Evolutionary conservation across 1,139 yeast genomes (phyloP).

Genomic region (Debaryomycetaceae sp.): DNA sequence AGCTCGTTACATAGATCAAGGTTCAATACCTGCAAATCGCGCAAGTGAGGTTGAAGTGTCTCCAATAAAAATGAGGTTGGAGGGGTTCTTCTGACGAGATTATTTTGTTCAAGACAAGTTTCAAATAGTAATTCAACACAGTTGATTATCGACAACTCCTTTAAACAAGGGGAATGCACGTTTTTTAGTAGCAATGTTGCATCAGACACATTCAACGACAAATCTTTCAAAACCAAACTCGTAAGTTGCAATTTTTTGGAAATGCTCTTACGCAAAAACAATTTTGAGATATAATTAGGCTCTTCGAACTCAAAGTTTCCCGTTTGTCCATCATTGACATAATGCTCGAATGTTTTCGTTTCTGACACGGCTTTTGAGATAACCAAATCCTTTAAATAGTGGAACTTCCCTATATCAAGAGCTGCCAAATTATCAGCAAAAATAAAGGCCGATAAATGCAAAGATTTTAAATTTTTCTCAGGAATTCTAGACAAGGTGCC

Average conservation of each 20-base stretch:
- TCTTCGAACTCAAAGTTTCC: not conserved
- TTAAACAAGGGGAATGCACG: constrained; percentile 11
- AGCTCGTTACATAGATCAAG: constrained; percentile 18
- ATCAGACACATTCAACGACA: constrained; percentile 13
- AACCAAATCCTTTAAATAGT: constrained; percentile 14
- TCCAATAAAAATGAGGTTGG: constrained; percentile 11
- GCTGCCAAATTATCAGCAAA: constrained; percentile 10
- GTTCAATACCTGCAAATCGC: constrained; percentile 10
- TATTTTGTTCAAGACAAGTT: constrained; percentile 3
- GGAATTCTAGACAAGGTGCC: constrained; percentile 4
- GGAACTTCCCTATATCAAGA: constrained; percentile 13
- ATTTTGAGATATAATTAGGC: constrained; percentile 8
- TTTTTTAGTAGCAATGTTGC: constrained; percentile 9
- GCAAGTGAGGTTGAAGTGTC: constrained; percentile 9
- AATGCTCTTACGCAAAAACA: constrained; percentile 8
- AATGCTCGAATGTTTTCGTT: constrained; percentile 2
- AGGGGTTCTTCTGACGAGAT: constrained; percentile 10
- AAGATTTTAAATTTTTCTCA: constrained; percentile 10
- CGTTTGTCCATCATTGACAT: constrained; percentile 1
- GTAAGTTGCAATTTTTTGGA: constrained; percentile 8
- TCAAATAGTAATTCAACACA: constrained; percentile 18
- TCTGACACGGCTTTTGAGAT: constrained; percentile 8
- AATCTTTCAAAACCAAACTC: constrained; percentile 15
- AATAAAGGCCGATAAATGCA: constrained; percentile 19
- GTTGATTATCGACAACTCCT: constrained; percentile 18